Evolutionary conservation across 306 rosid genomes (phyloP).

Genomic region (Sicyos baderoa): DNA sequence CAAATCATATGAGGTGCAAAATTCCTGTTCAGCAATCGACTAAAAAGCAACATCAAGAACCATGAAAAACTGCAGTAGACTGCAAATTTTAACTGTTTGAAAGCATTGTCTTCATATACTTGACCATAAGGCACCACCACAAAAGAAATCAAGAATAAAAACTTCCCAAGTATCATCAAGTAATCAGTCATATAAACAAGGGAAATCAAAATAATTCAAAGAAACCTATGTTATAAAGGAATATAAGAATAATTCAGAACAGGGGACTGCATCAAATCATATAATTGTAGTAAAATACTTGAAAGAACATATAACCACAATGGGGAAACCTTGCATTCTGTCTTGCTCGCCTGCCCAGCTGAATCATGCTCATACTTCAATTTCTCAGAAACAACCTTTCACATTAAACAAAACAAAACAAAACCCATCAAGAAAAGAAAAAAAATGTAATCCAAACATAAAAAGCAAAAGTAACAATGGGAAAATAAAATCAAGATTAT

Average conservation of each 20-base stretch:
- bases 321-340: slow-evolving; percentile 83
- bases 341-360: slow-evolving; percentile 41
- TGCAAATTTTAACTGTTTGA: neutral
- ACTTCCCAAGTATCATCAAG: neutral
- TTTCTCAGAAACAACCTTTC: slow-evolving; percentile 51
- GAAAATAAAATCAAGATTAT: slow-evolving; percentile 8
- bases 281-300: slow-evolving; percentile 11
- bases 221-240: neutral
- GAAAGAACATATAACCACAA: slow-evolving; percentile 23
- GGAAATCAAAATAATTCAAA: neutral
- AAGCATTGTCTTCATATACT: neutral
- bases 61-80: neutral
- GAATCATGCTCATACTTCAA: slow-evolving; percentile 46
- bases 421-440: slow-evolving; percentile 19
- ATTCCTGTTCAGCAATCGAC: neutral
- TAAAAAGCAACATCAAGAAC: slow-evolving; percentile 3
- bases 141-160: neutral
- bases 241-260: neutral
- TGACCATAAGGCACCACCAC: neutral
- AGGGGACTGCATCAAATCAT: neutral
- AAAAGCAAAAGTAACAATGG: slow-evolving; percentile 17
- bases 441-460: slow-evolving; percentile 21
- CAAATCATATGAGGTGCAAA: neutral
- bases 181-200: neutral
- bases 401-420: slow-evolving; percentile 21